phyloP scores from a whole-genome alignment of 2,329 filamentous ascomycete genomes.

The Hypoxylon sp. region DNA sequence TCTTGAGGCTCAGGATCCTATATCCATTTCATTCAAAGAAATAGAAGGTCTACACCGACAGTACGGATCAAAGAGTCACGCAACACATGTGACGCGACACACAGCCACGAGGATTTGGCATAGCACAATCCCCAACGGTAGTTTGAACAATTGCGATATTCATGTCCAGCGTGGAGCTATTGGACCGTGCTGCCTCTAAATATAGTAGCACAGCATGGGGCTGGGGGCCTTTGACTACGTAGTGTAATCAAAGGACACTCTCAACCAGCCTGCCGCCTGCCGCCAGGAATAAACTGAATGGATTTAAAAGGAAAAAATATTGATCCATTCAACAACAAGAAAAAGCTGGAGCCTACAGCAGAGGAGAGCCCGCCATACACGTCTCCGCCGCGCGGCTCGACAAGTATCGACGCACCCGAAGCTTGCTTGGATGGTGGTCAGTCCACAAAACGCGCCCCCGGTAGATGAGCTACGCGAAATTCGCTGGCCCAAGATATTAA shows the following conservation, averaged over 20 bases:
- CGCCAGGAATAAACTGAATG: neutral
- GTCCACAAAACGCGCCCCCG: slow-evolving; percentile 11
- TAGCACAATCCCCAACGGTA: neutral
- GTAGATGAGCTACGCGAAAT: slow-evolving; percentile 2
- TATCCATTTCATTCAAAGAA: slow-evolving; percentile 1
- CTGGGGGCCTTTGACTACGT: slow-evolving; percentile 9
- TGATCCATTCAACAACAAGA: slow-evolving; percentile 14
- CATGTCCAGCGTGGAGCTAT: neutral
- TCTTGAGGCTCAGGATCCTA: slow-evolving; percentile 2
- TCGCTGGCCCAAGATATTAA: neutral
- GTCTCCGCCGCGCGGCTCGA: slow-evolving; percentile 4
- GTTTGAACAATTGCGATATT: slow-evolving; percentile 17
- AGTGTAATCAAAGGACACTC: slow-evolving; percentile 18
- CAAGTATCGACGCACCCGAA: slow-evolving; percentile 4
- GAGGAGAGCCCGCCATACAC: slow-evolving; percentile 2
- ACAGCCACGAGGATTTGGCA: slow-evolving; percentile 31
- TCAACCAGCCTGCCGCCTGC: neutral
- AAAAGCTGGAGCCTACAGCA: neutral
- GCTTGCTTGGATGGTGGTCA: slow-evolving; percentile 12
- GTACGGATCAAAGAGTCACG: slow-evolving; percentile 1
- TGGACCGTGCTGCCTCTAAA: slow-evolving; percentile 20
- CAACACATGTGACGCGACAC: slow-evolving; percentile 4
- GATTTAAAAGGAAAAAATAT: slow-evolving; percentile 12
- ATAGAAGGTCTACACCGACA: neutral
- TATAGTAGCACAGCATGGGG: slow-evolving; percentile 21